These are phyloP conservation scores for Coemansia sp. DNA, from an alignment of 192 early-diverging fungal genomes.

Conservation along the genomic window DNA sequence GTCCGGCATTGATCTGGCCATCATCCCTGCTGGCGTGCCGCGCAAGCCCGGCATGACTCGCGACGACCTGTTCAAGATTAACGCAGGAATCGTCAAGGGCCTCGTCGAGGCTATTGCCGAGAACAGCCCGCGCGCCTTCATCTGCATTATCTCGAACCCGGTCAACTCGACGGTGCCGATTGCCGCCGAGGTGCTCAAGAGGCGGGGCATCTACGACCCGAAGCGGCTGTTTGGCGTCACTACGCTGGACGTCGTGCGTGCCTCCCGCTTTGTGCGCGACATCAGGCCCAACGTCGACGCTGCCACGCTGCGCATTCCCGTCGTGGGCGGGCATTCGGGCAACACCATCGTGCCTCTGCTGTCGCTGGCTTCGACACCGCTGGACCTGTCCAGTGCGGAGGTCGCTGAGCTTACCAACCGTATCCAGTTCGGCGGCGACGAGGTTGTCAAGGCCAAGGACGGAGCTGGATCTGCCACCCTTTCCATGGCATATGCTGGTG, in stretches of 20 bases:
- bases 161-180: slow-evolving; percentile 98
- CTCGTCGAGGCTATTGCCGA: slow-evolving; percentile 80
- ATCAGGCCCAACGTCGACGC: slow-evolving; percentile 70
- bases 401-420: slow-evolving; percentile 89
- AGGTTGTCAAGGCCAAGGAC: slow-evolving; percentile 99
- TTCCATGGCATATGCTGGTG: slow-evolving; percentile 89
- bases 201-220: slow-evolving; percentile 82
- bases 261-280: slow-evolving; percentile 92
- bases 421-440: slow-evolving; percentile 99
- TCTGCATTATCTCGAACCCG: slow-evolving; percentile 92
- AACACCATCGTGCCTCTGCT: slow-evolving; percentile 97
- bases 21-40: slow-evolving; percentile 98
- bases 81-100: slow-evolving; percentile 85
- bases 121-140: slow-evolving; percentile 80
- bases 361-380: slow-evolving; percentile 65
- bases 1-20: slow-evolving; percentile 72
- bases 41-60: slow-evolving; percentile 99
- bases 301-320: slow-evolving; percentile 71
- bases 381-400: slow-evolving; percentile 81
- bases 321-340: slow-evolving; percentile 97
- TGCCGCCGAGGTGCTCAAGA: slow-evolving; percentile 87
- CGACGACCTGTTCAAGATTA: slow-evolving; percentile 99
- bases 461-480: slow-evolving; percentile 89
- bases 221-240: slow-evolving; percentile 95
- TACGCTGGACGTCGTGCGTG: slow-evolving; percentile 95